phyloP scores from a whole-genome alignment of 345 rosid species.

The Populus euphratica region DNA sequence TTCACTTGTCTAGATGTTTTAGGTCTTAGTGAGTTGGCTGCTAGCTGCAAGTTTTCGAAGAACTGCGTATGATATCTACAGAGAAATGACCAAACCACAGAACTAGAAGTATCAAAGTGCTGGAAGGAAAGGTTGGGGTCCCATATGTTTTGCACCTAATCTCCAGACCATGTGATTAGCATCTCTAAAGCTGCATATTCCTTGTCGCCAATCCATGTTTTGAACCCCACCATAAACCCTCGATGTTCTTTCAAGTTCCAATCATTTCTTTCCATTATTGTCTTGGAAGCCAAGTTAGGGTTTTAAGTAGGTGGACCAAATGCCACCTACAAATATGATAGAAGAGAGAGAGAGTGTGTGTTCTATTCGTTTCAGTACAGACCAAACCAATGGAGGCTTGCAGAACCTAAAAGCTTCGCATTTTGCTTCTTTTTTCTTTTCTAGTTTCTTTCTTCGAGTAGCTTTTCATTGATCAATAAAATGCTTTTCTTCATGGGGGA shows the following conservation, averaged over 20 bases:
- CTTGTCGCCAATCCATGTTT: not conserved
- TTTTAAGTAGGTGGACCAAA: conserved; percentile 13
- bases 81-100: not conserved
- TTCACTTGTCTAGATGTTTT: not conserved
- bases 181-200: not conserved
- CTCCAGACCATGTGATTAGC: not conserved
- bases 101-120: not conserved
- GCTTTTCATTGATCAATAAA: conserved; percentile 13
- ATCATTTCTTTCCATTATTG: conserved; percentile 19
- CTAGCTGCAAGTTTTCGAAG: not conserved
- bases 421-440: not conserved
- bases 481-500: not conserved
- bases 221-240: not conserved
- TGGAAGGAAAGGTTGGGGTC: not conserved
- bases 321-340: not conserved
- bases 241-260: conserved; percentile 11
- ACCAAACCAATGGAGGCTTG: not conserved
- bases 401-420: conserved; percentile 5
- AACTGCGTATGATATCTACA: not conserved
- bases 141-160: not conserved
- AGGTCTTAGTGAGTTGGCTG: not conserved
- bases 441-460: not conserved
- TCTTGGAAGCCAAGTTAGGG: conserved; percentile 29
- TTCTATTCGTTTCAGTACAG: conserved; percentile 4
- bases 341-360: not conserved